Conservation (phyloP, 805 yeast genomes). For the Saccharomycopsis vini region DNA sequence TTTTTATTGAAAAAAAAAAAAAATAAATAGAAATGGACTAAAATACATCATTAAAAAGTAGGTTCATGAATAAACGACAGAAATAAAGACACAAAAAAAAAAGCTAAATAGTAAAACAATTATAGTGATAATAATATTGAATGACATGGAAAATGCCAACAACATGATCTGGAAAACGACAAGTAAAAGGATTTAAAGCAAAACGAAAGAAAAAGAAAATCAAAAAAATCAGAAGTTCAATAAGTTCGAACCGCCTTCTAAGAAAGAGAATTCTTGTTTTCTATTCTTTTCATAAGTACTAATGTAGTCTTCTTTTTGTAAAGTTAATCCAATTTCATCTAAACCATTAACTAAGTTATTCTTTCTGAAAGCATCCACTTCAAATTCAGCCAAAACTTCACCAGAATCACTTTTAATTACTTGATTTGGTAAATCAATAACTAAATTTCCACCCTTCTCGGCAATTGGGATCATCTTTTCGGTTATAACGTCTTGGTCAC, state of each 20-base stretch:
- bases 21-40: too few species aligned
- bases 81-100: too few species aligned
- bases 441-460: conserved; percentile 55
- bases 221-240: conserved; percentile 25
- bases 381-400: conserved; percentile 73
- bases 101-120: too few species aligned
- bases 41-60: too few species aligned
- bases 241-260: conserved; percentile 78
- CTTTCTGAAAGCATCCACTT: conserved; percentile 84
- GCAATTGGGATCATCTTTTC: conserved; percentile 77
- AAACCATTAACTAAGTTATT: conserved; percentile 91
- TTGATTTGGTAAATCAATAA: conserved; percentile 83
- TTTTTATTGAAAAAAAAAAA: too few species aligned
- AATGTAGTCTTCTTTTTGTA: conserved; percentile 79
- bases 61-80: too few species aligned
- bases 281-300: conserved; percentile 66
- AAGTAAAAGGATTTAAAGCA: too few species aligned
- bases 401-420: conserved; percentile 59
- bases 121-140: too few species aligned
- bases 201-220: not conserved
- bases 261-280: conserved; percentile 75
- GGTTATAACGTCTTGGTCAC: conserved; percentile 68
- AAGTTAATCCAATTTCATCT: conserved; percentile 93
- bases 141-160: too few species aligned
- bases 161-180: too few species aligned